A percentile compares a stretch with the other conserved stretches of the same genome.
These are phyloP conservation scores for Avena atlantica DNA, from an alignment of 176 grass and related monocot genomes.

Conservation along the genomic window DNA sequence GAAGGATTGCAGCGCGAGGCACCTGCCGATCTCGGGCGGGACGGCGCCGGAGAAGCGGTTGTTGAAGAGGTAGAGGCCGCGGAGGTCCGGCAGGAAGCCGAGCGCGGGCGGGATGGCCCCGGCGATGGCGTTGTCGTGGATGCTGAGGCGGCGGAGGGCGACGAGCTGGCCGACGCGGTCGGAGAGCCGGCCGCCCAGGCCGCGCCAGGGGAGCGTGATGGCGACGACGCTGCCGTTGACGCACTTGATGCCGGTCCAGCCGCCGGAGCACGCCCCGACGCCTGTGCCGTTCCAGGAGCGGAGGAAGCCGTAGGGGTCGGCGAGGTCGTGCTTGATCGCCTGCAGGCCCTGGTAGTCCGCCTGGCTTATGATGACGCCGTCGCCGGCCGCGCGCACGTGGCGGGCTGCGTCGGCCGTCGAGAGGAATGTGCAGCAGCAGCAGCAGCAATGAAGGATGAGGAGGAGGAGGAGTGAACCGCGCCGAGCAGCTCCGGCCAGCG, in stretches of 20 bases:
- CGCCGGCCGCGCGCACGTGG: conserved; percentile 27
- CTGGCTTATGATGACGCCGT: conserved; percentile 66
- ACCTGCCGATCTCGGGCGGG: conserved; percentile 55
- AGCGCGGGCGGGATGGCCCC: conserved; percentile 52
- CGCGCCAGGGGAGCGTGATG: conserved; percentile 68
- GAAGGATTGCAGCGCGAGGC: conserved; percentile 53
- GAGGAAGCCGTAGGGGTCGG: conserved; percentile 55
- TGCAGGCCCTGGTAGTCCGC: conserved; percentile 69
- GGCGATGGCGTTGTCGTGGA: conserved; percentile 65
- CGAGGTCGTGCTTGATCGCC: conserved; percentile 63
- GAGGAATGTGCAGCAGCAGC: background rate
- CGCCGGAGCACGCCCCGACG: conserved; percentile 63
- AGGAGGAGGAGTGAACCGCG: background rate
- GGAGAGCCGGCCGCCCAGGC: conserved; percentile 55
- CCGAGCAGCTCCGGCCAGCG: background rate
- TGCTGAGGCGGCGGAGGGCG: conserved; percentile 56
- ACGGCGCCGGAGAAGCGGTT: conserved; percentile 66
- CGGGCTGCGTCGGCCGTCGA: background rate
- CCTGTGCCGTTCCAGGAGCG: conserved; percentile 72
- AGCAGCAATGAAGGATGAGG: background rate
- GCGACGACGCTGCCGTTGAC: conserved; percentile 68
- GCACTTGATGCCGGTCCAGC: conserved; percentile 72
- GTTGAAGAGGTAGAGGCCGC: conserved; percentile 75
- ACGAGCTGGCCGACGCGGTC: conserved; percentile 64
- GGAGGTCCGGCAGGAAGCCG: conserved; percentile 52